Conservation (phyloP, 441 rosid genomes). For the Bocquillonia castaneifolia region DNA sequence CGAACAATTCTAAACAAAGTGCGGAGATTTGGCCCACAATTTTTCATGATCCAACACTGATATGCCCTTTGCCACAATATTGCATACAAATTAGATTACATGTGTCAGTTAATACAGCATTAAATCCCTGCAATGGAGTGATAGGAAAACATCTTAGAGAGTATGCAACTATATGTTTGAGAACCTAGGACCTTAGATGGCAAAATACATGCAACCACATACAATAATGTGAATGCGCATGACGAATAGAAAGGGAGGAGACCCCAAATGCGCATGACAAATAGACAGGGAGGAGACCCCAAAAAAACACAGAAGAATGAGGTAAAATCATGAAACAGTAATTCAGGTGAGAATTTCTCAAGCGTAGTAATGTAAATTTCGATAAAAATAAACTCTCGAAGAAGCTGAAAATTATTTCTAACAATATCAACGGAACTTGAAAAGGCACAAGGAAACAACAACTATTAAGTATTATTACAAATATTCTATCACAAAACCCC, state of each 20-base stretch:
- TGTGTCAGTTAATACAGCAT: background rate
- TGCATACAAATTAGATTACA: background rate
- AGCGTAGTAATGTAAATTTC: background rate
- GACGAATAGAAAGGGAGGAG: too few relatives aligned
- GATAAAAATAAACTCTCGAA: background rate
- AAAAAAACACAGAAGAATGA: background rate
- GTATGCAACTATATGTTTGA: too few relatives aligned
- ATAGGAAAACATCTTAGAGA: background rate
- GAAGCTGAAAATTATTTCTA: background rate
- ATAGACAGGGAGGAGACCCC: too few relatives aligned
- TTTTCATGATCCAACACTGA: background rate
- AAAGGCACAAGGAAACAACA: background rate
- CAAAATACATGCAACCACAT: too few relatives aligned
- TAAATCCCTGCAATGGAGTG: background rate
- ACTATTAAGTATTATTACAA: too few relatives aligned
- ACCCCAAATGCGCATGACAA: too few relatives aligned
- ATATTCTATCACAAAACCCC: too few relatives aligned
- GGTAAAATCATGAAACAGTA: background rate
- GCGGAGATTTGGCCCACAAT: background rate
- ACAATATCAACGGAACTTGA: background rate
- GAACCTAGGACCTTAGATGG: too few relatives aligned
- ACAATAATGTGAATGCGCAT: too few relatives aligned
- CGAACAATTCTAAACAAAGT: background rate
- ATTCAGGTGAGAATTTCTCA: background rate
- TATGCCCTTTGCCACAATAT: background rate